Evolutionary conservation across 306 rosid species (phyloP), one percentile per base, ranked within the genome.

Genomic region (Prunus salicina): DNA sequence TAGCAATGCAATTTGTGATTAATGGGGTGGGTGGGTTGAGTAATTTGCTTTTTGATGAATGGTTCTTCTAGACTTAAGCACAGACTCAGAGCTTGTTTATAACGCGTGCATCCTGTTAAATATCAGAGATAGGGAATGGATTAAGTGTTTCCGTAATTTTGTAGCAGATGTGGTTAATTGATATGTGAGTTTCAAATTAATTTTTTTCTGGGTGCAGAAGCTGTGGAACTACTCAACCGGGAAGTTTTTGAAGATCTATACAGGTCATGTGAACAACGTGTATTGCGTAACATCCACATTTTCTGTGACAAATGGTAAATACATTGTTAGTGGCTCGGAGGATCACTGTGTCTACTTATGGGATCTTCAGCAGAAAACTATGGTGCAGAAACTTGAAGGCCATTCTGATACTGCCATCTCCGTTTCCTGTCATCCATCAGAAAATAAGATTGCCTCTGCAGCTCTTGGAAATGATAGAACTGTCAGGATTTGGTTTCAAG

Each of bases 301-400:
- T 82, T 92, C 97, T 28, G 97, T 92, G 76, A 95, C 98, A 52
- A 88, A 89, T 64, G 98, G 96, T 61, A 92, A 76, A 83, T 95
- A 90, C 76, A 90, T 95, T 50, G 97, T 95, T 1, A 84, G 98
- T 43, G 98, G 98, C 62, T 95, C 97, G 22, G 97, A 95, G 88
- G 98, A 95, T 79, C 71, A 78, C 9, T 87, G 98, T 47, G 83
- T 95, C 38, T 95, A 92, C 77, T 38, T 95, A 43, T 95, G 98
- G 98, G 97, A 95, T 89, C 97, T 95, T 74, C 93, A 89, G 85
- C 82, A 50, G 73, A 95, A 91, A 79, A 89, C 72, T 47, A 75
- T 92, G 97, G 73, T 95, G 80, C 99, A 95, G 86, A 95, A 83
- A 83, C 89, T 95, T 16, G 97, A 88, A 87, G 99, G 96, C 84